These are phyloP conservation scores for Parachlorella kessleri DNA, from an alignment of 139 green algal species.

Conservation along the genomic window DNA sequence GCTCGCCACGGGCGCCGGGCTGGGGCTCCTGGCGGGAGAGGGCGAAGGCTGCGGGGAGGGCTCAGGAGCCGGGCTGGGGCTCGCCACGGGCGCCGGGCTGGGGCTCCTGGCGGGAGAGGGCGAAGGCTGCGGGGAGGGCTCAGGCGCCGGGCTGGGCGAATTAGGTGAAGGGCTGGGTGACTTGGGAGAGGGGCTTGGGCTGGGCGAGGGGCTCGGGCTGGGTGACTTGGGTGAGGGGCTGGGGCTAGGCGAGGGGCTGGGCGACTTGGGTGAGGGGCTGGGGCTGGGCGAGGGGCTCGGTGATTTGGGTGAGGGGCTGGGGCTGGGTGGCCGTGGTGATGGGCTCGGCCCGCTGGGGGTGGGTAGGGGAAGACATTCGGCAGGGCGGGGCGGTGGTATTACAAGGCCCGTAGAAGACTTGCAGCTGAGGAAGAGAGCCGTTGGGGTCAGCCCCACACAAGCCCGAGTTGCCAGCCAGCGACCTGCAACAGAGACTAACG, in stretches of 20 bases:
- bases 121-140: not conserved
- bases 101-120: not conserved
- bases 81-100: not conserved
- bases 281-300: not conserved
- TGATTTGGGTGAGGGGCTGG: not conserved
- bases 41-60: too few species aligned
- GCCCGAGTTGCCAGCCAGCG: constrained; percentile 31
- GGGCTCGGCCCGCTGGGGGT: too few species aligned
- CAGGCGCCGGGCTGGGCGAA: not conserved
- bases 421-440: not conserved
- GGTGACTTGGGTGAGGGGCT: not conserved
- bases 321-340: too few species aligned
- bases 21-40: too few species aligned
- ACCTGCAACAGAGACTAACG: not conserved
- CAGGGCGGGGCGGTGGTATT: constrained; percentile 16
- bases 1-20: too few species aligned
- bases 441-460: constrained; percentile 19
- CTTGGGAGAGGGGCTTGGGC: not conserved
- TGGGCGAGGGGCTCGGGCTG: not conserved
- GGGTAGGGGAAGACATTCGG: constrained; percentile 30
- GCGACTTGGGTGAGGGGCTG: too few species aligned
- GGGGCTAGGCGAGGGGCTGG: too few species aligned
- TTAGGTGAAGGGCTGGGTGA: not conserved
- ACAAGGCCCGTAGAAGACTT: constrained; percentile 31
- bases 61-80: not conserved